Percentiles rank a stretch among this genome's conserved stretches.
Conservation (phyloP, 208 protist genomes). For the Novymonas esmeraldas region DNA sequence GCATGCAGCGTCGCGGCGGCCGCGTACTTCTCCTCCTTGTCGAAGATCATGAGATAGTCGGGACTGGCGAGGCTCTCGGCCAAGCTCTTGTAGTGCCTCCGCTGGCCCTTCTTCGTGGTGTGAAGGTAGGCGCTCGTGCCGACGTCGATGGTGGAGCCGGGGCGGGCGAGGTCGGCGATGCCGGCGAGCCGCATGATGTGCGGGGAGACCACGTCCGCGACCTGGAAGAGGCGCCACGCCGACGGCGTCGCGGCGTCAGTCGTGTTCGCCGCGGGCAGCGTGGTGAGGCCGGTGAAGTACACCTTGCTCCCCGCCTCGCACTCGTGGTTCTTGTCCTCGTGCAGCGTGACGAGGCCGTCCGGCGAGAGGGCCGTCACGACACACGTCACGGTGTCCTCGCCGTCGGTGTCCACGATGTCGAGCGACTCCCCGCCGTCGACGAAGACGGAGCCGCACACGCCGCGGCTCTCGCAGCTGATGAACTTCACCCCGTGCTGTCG, state of each 20-base stretch:
- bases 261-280: slow-evolving; percentile 55
- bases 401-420: slow-evolving; percentile 79
- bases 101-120: slow-evolving; percentile 83
- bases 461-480: slow-evolving; percentile 82
- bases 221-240: slow-evolving; percentile 64
- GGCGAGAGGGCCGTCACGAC: slow-evolving; percentile 73
- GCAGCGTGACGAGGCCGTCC: slow-evolving; percentile 78
- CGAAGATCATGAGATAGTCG: slow-evolving; percentile 74
- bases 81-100: slow-evolving; percentile 63
- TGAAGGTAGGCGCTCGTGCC: slow-evolving; percentile 86
- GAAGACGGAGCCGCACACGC: slow-evolving; percentile 80
- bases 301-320: slow-evolving; percentile 82
- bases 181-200: slow-evolving; percentile 64
- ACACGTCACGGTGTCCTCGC: slow-evolving; percentile 83
- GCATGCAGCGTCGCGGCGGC: slow-evolving; percentile 76
- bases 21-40: slow-evolving; percentile 80
- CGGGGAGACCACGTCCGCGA: slow-evolving; percentile 72
- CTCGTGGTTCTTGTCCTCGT: slow-evolving; percentile 90
- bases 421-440: slow-evolving; percentile 76
- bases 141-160: slow-evolving; percentile 37
- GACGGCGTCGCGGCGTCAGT: slow-evolving; percentile 22
- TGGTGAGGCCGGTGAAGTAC: slow-evolving; percentile 76
- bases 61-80: slow-evolving; percentile 55
- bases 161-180: slow-evolving; percentile 24
- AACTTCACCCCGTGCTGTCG: slow-evolving; percentile 73